Base-by-base conservation (phyloP, 2,329 filamentous ascomycete species). In the Fusarium chuoi region DNA sequence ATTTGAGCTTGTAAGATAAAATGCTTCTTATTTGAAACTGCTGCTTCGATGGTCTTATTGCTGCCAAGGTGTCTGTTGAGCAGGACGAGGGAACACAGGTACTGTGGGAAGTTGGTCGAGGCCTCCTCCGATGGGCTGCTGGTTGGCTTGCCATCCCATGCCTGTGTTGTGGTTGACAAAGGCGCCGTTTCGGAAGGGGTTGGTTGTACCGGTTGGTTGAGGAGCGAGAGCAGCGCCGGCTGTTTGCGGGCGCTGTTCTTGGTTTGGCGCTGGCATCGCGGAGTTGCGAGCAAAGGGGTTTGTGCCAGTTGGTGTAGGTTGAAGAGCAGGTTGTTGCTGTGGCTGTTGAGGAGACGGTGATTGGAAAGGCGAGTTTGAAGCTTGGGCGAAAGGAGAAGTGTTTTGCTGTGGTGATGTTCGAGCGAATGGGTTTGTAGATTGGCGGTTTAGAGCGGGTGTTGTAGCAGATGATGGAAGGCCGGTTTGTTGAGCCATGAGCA, bases 81-180 rank as follows among this genome's bases (percentile, higher is more conserved):
- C 90, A 3, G 94, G 94, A 64, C 96, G 87, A 15, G 96, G 96
- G 79, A 99, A 99, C 2, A 98, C 90, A 1, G 92, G 92, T 35
- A 94, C 87, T 1, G 95, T 97, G 39, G 92, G 89, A 48, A 98
- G 79, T 73, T 93, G 90, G 79, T 98, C 94, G 61, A 96, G 80
- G 13, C 91, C 92, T 8, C 95, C 94, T 73, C 97, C 93, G 8
- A 96, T 96, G 14, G 92, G 89, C 78, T 94, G 90, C 74, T 92
- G 91, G 69, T 90, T 89, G 72, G 92, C 89, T 81, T 98, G 95
- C 94, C 96, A 98, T 4, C 94, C 94, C 82, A 94, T 88, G 2
- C 96, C 95, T 0, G 95, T 97, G 71, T 91, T 88, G 78, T 97
- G 95, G 79, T 97, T 96, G 59, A 97, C 92, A 81, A 98, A 97